Base-by-base conservation (phyloP, 805 yeast genomes). In the Nakazawaea sp. region DNA sequence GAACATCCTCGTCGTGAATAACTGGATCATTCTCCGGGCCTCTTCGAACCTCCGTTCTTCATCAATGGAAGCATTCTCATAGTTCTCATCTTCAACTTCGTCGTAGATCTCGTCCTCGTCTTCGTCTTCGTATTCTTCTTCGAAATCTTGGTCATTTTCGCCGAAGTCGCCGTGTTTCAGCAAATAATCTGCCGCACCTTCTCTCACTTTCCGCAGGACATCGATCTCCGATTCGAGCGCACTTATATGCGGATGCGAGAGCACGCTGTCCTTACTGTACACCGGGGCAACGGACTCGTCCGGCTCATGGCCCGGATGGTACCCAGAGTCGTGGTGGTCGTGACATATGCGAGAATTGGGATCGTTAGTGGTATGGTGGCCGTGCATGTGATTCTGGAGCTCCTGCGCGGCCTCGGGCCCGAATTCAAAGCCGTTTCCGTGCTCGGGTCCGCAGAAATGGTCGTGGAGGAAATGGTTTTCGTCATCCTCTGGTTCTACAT, bases 1-100 rank as follows among this genome's bases (percentile, higher is more conserved):
- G 47, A 89, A 70, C 52, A 86, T 66, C 36, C 85, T 76, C 4
- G 92, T 81, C 1, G 89, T 84, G 39, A 87, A 82, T 36, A 84
- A 68, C 49, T 85, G 87, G 43, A 89, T 71, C 67, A 86, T 71
- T 18, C 82, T 76, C 27, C 89, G 81, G 10, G 90, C 81, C 58
- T 88, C 95, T 49, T 76, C 80, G 50, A 84, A 60, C 35, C 88
- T 69, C 54, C 68, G 62, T 25, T 33, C 37, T 26, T 44, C 43
- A 24, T 45, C 43, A 10, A 41, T 40, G 12, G 56, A 38, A 9
- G 28, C 41, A 3, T 34, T 44, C 18, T 43, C 51, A 17, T 50
- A 56, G 6, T 53, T 55, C 12, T 48, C 56, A 8, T 53, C 55
- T 2, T 52, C 58, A 10, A 50, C 56, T 13, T 55, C 58, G 6